Evolutionary conservation across 345 rosid genomes (phyloP).

Genomic region (Moricandia arvensis): DNA sequence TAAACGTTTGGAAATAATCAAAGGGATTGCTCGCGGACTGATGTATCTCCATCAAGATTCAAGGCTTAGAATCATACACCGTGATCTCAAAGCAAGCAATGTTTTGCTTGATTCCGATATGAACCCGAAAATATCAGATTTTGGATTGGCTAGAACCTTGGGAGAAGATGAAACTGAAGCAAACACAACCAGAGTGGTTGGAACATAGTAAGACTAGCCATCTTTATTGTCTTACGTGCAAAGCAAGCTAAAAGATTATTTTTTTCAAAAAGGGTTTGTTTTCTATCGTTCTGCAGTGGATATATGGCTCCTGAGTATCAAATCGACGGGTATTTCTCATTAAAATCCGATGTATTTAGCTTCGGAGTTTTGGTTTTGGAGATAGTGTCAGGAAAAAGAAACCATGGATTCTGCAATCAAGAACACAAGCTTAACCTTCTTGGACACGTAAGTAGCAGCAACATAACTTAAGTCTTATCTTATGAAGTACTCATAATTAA

Average conservation of each 20-base stretch:
- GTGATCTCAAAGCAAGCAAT: slow-evolving; percentile 41
- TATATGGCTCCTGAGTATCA: slow-evolving; percentile 40
- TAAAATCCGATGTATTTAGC: slow-evolving; percentile 40
- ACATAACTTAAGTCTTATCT: background rate
- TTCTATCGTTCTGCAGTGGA: slow-evolving; percentile 21
- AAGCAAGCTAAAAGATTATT: background rate
- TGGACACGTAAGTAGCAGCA: slow-evolving; percentile 58
- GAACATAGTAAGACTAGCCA: slow-evolving; percentile 36
- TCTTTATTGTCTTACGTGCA: slow-evolving; percentile 5
- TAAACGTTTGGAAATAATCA: slow-evolving; percentile 31
- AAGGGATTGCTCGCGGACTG: slow-evolving; percentile 39
- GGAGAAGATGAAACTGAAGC: slow-evolving; percentile 41
- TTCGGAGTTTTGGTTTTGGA: slow-evolving; percentile 38
- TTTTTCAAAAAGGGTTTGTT: background rate
- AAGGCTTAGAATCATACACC: slow-evolving; percentile 37
- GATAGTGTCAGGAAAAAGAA: slow-evolving; percentile 37
- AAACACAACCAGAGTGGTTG: slow-evolving; percentile 36
- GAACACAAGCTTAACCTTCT: slow-evolving; percentile 56
- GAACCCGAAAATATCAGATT: slow-evolving; percentile 40
- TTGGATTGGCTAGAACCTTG: slow-evolving; percentile 40
- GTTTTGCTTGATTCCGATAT: slow-evolving; percentile 36
- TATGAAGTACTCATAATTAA: background rate
- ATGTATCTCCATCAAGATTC: slow-evolving; percentile 47
- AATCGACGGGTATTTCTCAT: slow-evolving; percentile 36
- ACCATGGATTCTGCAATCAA: slow-evolving; percentile 33